Evolutionary conservation across 2,329 filamentous ascomycete genomes (phyloP), one percentile per base, ranked within the genome.

Genomic region (Samsoniella hepiali): DNA sequence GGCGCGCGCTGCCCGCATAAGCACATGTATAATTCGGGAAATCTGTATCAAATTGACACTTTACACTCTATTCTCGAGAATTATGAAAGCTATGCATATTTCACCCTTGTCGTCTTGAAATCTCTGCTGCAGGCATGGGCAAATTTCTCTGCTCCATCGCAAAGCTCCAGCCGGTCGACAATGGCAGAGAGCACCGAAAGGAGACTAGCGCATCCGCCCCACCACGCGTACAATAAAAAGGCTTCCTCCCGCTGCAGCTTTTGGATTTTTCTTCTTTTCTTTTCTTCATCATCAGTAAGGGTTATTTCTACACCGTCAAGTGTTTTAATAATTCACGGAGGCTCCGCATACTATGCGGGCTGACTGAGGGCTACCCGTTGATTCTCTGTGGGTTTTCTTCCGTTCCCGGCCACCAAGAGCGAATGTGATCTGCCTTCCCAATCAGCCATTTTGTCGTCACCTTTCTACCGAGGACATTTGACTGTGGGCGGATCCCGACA

Each of bases 401-500:
- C 81, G 81, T 83, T 83, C 81, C 81, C 81, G 79, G 81, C 81
- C 81, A 74, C 79, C 80, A 69, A 79, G 65, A 83, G 69, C 65
- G 76, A 62, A 79, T 71, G 78, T 77, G 75, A 78, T 62, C 71
- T 72, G 74, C 78, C 79, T 79, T 81, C 78, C 73, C 76, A 75
- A 77, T 72, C 77, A 81, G 80, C 75, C 78, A 72, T 71, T 68
- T 68, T 22, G 51, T 53, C 58, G 69, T 69, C 67, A 69, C 74
- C 65, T 70, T 67, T 70, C 63, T 44, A 62, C 51, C 56, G 68
- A 67, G 76, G 79, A 79, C 78, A 75, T 74, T 74, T 76, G 78
- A 77, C 80, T 80, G 81, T 82, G 81, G 80, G 80, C 78, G 79
- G 77, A 74, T 81, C 74, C 71, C 79, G 73, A 82, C 79, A 82